Conservation (phyloP, 345 rosid species). For the Gossypium mustelinum region DNA sequence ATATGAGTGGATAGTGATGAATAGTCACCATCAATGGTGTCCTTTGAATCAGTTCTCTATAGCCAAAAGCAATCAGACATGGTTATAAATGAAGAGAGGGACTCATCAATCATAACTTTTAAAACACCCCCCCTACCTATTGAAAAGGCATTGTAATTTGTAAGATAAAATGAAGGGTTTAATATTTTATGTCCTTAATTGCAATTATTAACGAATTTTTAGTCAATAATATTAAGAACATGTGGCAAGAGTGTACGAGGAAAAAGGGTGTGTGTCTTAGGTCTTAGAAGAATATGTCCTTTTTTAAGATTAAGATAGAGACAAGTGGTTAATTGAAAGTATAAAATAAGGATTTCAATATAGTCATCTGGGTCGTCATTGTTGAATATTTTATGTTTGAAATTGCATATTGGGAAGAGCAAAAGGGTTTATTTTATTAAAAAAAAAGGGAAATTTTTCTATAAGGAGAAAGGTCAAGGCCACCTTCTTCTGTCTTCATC, state of each 20-base stretch:
- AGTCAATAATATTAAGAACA: background rate
- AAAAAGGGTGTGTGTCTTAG: background rate
- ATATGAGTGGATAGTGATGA: constrained; percentile 51
- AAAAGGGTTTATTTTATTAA: background rate
- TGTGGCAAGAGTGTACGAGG: constrained; percentile 28
- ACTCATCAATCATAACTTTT: constrained; percentile 41
- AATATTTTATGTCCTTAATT: no score
- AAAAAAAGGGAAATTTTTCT: background rate
- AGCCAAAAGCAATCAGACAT: constrained; percentile 52
- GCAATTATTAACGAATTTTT: background rate
- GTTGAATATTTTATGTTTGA: constrained; percentile 14
- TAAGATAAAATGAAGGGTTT: background rate
- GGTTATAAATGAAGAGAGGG: constrained; percentile 76
- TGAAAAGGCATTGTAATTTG: constrained; percentile 13
- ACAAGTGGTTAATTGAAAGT: background rate
- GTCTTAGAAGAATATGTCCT: constrained; percentile 4
- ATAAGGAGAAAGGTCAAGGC: constrained; percentile 9
- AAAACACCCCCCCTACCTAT: constrained; percentile 16
- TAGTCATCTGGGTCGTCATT: constrained; percentile 47
- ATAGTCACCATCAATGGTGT: constrained; percentile 9
- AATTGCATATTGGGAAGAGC: background rate
- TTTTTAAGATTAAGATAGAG: constrained; percentile 12
- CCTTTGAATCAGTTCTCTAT: constrained; percentile 22
- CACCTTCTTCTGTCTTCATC: background rate
- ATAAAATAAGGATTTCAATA: constrained; percentile 16